Evolutionary conservation across 164 flowering plant genomes (phyloP).

Genomic region (Stephania japonica): DNA sequence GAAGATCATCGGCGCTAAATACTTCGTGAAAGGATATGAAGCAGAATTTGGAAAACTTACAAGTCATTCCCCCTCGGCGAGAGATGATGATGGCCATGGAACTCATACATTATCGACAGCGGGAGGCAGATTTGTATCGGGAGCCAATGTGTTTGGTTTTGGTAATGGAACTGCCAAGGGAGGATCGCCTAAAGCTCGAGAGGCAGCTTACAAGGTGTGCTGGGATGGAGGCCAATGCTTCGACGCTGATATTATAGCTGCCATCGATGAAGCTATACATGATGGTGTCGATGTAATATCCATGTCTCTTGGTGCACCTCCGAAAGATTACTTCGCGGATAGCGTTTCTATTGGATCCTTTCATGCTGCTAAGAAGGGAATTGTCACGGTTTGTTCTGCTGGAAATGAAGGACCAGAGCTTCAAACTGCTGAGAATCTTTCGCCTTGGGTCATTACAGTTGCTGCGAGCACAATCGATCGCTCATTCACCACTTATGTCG

Average conservation of each 20-base stretch:
- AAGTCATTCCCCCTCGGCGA: conserved; percentile 21
- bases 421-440: conserved; percentile 34
- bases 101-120: conserved; percentile 74
- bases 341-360: conserved; percentile 46
- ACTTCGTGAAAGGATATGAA: conserved; percentile 48
- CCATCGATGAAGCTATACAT: conserved; percentile 2
- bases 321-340: conserved; percentile 33
- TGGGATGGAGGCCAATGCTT: not conserved
- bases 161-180: conserved; percentile 68
- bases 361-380: conserved; percentile 14
- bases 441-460: conserved; percentile 68
- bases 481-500: conserved; percentile 29
- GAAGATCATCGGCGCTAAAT: conserved; percentile 73
- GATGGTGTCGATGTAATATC: conserved; percentile 58
- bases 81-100: conserved; percentile 66
- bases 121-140: conserved; percentile 50
- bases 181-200: conserved; percentile 41
- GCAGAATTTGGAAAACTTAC: conserved; percentile 13
- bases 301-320: conserved; percentile 32
- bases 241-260: conserved; percentile 1
- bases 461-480: conserved; percentile 71
- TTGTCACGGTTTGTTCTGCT: conserved; percentile 8
- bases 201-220: conserved; percentile 4
- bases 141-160: conserved; percentile 42
- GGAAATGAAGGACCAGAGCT: conserved; percentile 14